Base-by-base conservation (phyloP, 176 grass and related monocot species). In the Zea mays region DNA sequence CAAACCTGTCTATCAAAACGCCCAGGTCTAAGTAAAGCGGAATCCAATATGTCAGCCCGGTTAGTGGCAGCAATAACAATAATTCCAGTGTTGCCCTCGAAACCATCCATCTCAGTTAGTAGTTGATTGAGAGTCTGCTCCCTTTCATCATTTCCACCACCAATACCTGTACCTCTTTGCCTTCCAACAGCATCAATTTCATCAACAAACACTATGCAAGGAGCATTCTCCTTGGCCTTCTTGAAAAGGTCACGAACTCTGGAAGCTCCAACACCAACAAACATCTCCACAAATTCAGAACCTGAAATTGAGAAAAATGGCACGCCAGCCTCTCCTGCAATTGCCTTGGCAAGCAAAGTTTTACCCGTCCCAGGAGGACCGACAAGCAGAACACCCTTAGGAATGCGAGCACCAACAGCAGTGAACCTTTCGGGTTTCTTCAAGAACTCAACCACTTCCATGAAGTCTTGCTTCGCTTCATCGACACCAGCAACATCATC, bases 271-370 rank as follows among this genome's bases (percentile, higher is more conserved):
- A 97, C 95, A 69, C 95, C 95, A 60, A 97, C 95, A 84, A 97
- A 97, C 95, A 97, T 97, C 87, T 97, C 95, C 71, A 97, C 95
- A 56, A 97, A 97, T 76, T 97, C 95, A 49, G 95, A 97, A 7
- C 95, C 91, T 0, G 95, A 97, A 73, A 97, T 97, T 21, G 95
- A 97, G 77, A 94, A 97, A 72, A 97, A 97, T 7, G 95, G 91
- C 27, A 97, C 95, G 62, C 95, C 95, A 71, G 95, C 95, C 67
- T 97, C 95, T 67, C 95, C 95, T 17, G 95, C 95, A 72, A 97
- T 97, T 51, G 95, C 95, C 85, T 97, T 97, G 58, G 95, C 95
- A 67, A 97, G 95, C 46, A 94, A 88, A 69, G 95, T 97, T 82
- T 97, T 97, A 58, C 95, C 95, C 52, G 95, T 94, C 46, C 95